phyloP scores from a whole-genome alignment of 2,329 filamentous ascomycete genomes.

The Trichoderma atroviride region DNA sequence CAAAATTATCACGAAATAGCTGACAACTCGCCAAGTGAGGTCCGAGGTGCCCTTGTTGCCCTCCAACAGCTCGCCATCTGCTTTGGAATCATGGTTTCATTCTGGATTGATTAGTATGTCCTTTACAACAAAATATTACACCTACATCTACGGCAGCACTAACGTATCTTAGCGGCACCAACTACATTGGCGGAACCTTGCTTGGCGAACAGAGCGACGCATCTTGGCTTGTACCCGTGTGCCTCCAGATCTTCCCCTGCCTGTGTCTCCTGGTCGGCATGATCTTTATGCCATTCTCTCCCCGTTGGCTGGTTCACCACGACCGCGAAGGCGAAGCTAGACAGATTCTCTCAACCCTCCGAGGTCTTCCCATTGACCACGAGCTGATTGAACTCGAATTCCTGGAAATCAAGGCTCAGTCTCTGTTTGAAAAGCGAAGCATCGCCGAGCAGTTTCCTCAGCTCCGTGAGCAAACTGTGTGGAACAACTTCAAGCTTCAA shows the following conservation, averaged over 20 bases:
- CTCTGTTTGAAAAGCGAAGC: constrained; percentile 71
- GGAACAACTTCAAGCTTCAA: constrained; percentile 71
- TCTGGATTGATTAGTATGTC: constrained; percentile 60
- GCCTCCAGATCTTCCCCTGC: constrained; percentile 70
- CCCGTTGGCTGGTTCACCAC: constrained; percentile 74
- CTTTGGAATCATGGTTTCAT: constrained; percentile 66
- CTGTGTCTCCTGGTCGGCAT: constrained; percentile 69
- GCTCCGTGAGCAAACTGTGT: constrained; percentile 59
- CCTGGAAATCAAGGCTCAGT: constrained; percentile 81
- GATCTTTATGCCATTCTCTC: constrained; percentile 78
- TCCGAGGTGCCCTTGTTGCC: constrained; percentile 48
- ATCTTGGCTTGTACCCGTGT: constrained; percentile 74
- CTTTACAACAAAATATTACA: too few relatives aligned
- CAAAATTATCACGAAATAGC: background rate
- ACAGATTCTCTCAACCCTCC: constrained; percentile 63
- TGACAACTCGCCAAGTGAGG: constrained; percentile 22
- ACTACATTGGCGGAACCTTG: constrained; percentile 62
- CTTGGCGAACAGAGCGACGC: constrained; percentile 60
- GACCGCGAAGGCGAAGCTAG: constrained; percentile 69
- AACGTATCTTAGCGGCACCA: constrained; percentile 49
- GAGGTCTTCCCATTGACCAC: constrained; percentile 62
- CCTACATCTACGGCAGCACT: background rate
- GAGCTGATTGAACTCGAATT: constrained; percentile 75
- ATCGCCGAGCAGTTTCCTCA: constrained; percentile 69
- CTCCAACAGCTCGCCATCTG: constrained; percentile 58